Base-by-base conservation (phyloP, 305 asterid genomes). In the Striga hermonthica region DNA sequence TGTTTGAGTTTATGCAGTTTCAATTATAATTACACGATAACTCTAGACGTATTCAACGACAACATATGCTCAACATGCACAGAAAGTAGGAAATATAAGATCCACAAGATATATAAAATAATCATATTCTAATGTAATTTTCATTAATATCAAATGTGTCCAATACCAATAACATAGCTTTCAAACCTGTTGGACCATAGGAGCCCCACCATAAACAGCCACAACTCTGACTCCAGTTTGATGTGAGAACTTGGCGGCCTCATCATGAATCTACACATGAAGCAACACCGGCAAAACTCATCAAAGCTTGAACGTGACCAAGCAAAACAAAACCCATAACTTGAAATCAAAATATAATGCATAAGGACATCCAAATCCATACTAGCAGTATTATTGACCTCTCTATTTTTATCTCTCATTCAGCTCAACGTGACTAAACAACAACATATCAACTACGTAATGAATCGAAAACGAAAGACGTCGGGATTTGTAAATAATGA, bases 201-300 rank as follows among this genome's bases (percentile, higher is more conserved):
- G 91, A 39, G 92, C 86, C 22, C 97, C 97, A 28, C 97, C 97
- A 64, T 89, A 87, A 28, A 66, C 89, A 65, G 82, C 95, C 43
- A 62, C 87, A 53, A 86, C 86, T 67, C 67, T 82, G 41, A 86
- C 78, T 9, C 91, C 93, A 35, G 97, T 85, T 72, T 70, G 82
- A 64, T 60, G 28, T 0, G 89, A 78, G 50, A 89, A 89, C 79
- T 89, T 86, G 63, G 77, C 82, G 0, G 89, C 85, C 76, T 86
- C 94, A 10, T 81, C 96, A 4, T 81, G 72, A 74, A 88, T 88
- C 96, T 88, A 55, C 12, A 60, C 49, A 72, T 11, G 38, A 41
- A 61, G 1, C 11, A 43, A 34, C 50, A 49, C 9, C 35, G 36
- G 31, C 40, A 34, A 1, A 45, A 3, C 40, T 12, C 43, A 28